Evolutionary conservation across 495 filamentous ascomycete genomes (phyloP).

Genomic region (Talaromyces proteolyticus): DNA sequence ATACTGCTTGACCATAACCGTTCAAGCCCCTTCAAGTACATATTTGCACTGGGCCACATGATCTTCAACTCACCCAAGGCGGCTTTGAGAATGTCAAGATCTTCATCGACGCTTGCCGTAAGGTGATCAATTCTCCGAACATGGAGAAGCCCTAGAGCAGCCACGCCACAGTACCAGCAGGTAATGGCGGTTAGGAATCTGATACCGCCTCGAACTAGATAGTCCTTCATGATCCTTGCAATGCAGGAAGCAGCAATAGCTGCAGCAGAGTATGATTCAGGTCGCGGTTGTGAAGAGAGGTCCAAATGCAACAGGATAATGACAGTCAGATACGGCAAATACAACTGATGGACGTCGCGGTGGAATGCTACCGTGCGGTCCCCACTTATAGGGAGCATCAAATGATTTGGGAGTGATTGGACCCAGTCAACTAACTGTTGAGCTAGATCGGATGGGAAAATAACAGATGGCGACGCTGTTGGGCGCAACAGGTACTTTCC

Average conservation of each 20-base stretch:
- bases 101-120: slow-evolving; percentile 21
- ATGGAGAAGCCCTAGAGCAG: slow-evolving; percentile 27
- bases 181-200: slow-evolving; percentile 32
- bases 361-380: slow-evolving; percentile 20
- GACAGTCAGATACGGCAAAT: slow-evolving; percentile 28
- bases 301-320: slow-evolving; percentile 30
- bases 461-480: slow-evolving; percentile 2
- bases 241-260: slow-evolving; percentile 30
- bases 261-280: slow-evolving; percentile 25
- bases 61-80: slow-evolving; percentile 19
- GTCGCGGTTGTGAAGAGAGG: slow-evolving; percentile 19
- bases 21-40: slow-evolving; percentile 24
- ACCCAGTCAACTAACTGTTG: slow-evolving; percentile 26
- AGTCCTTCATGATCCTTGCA: slow-evolving; percentile 25
- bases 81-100: slow-evolving; percentile 20
- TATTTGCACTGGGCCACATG: slow-evolving; percentile 29
- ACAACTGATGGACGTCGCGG: slow-evolving; percentile 28
- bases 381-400: slow-evolving; percentile 22
- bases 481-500: slow-evolving; percentile 23
- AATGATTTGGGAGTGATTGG: slow-evolving; percentile 19
- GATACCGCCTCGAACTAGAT: slow-evolving; percentile 22
- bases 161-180: slow-evolving; percentile 30
- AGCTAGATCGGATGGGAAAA: slow-evolving; percentile 17
- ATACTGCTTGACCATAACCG: slow-evolving; percentile 16
- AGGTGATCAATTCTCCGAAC: slow-evolving; percentile 20